Evolutionary conservation across 495 filamentous ascomycete species (phyloP), one percentile per base, ranked within the genome.

Genomic region (Aeminium ludgeri): DNA sequence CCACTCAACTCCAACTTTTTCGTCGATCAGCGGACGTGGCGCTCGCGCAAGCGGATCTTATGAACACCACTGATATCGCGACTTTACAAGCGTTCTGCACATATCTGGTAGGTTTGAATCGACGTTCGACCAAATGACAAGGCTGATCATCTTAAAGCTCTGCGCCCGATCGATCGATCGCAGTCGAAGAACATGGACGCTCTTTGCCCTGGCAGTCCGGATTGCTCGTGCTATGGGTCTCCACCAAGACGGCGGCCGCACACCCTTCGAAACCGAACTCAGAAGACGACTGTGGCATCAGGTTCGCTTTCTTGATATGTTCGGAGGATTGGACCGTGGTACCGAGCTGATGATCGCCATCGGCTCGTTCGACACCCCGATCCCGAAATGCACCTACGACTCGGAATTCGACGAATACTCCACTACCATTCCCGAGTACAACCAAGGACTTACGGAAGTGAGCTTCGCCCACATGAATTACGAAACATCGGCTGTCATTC

Each of bases 281-380:
- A 20, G 49, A 12, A 30, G 45, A 17, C 31, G 49, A 5, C 20
- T 49, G 19, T 52, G 49, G 49, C 33, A 41, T 18, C 11, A 17
- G 6, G 25, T 52, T 12, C 40, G 45, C 20, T 52, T 52, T 19
- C 27, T 49, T 5, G 49, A 52, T 34, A 28, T 45, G 4, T 52
- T 38, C 20, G 29, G 18, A 3, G 36, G 36, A 10, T 16, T 44
- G 31, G 49, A 52, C 20, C 44, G 49, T 10, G 49, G 38, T 8
- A 45, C 45, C 17, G 43, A 46, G 13, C 13, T 28, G 7, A 8
- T 51, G 2, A 40, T 51, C 17, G 16, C 10, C 1, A 3, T n/a
- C 29, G 30, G 17, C 23, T 31, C 43, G n/a, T 46, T 23, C 43
- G 30, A 38, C 29, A 43, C 43, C 1, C 48, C 39, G 3, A 11